Percentiles rank a stretch among this genome's conserved stretches.
These are phyloP conservation scores for Zelonia costaricensis DNA, from an alignment of 208 protist genomes.

Conservation along the genomic window DNA sequence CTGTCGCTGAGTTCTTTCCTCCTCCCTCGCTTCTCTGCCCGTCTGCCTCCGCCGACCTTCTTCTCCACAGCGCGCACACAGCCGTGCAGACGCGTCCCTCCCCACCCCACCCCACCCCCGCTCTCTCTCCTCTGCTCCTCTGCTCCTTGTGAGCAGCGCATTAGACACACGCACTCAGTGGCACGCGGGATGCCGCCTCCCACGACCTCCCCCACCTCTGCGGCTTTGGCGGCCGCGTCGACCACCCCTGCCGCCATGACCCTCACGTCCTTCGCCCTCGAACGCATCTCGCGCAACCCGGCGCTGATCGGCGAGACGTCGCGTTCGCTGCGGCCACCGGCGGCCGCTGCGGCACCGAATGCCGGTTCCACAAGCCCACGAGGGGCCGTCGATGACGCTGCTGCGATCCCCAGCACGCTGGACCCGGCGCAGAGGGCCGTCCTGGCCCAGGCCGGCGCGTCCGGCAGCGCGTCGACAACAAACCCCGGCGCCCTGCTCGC, in stretches of 20 bases:
- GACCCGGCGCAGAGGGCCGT: constrained; percentile 21
- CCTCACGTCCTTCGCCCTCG: constrained; percentile 47
- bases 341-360: constrained; percentile 3
- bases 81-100: no score
- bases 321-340: constrained; percentile 11
- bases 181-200: neutral
- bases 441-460: constrained; percentile 2
- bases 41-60: no score
- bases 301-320: constrained; percentile 43
- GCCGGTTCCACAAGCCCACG: neutral
- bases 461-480: neutral
- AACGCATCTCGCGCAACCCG: constrained; percentile 32
- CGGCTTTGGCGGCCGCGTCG: neutral
- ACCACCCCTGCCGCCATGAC: constrained; percentile 1
- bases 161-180: no score
- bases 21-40: no score
- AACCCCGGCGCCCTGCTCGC: constrained; percentile 3
- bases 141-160: no score
- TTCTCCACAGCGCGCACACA: no score
- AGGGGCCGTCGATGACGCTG: neutral
- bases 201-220: neutral
- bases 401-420: constrained; percentile 8
- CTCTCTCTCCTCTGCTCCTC: no score
- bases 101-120: neutral
- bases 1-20: no score